Evolutionary conservation across 1,284 basidiomycete genomes (phyloP).

Genomic region (Papiliotrema fonsecae): DNA sequence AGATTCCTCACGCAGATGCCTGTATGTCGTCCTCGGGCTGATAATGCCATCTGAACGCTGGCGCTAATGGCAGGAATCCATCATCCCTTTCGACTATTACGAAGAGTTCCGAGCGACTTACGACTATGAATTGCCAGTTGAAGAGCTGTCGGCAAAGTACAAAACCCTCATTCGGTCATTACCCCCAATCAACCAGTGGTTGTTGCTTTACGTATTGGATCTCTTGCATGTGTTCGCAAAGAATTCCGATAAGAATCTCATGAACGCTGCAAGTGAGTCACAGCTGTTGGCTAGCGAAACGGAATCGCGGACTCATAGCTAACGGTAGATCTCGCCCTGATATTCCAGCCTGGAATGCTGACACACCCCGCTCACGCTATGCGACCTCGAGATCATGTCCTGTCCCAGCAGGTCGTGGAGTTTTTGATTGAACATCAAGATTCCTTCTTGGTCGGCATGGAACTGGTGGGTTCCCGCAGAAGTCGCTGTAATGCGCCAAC

Average conservation of each 20-base stretch:
- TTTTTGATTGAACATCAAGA: conserved; percentile 69
- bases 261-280: conserved; percentile 83
- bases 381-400: conserved; percentile 71
- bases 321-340: conserved; percentile 75
- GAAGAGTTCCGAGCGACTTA: conserved; percentile 80
- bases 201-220: conserved; percentile 93
- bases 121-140: conserved; percentile 47
- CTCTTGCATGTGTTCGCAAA: conserved; percentile 89
- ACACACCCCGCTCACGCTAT: conserved; percentile 81
- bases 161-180: conserved; percentile 77
- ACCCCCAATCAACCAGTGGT: conserved; percentile 85
- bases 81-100: conserved; percentile 58
- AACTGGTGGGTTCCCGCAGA: conserved; percentile 25
- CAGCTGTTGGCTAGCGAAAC: neutral
- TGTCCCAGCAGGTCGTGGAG: conserved; percentile 86
- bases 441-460: conserved; percentile 43
- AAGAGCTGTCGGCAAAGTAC: conserved; percentile 69
- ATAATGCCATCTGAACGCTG: neutral
- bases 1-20: conserved; percentile 91
- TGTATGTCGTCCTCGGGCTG: conserved; percentile 56
- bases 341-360: conserved; percentile 88
- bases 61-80: conserved; percentile 29
- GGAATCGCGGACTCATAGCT: neutral
- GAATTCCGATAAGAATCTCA: conserved; percentile 85
- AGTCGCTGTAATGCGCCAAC: neutral